Conservation (phyloP, 129 eudicot species). For the Lonicera japonica region DNA sequence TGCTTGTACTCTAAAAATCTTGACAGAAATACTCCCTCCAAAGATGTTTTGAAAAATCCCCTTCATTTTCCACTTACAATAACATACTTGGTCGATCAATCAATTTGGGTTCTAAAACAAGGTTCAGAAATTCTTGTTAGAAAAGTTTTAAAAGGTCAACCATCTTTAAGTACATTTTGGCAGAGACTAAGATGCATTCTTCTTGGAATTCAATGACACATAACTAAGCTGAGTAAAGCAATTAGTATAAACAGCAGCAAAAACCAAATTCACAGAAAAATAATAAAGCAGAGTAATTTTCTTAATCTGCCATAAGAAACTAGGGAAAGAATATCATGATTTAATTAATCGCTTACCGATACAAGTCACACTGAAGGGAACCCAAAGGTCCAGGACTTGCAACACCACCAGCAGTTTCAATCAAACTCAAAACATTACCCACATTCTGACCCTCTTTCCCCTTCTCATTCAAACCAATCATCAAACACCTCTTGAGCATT, state of each 20-base stretch:
- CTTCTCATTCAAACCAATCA: conserved; percentile 20
- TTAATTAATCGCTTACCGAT: conserved; percentile 35
- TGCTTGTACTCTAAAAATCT: too few relatives aligned
- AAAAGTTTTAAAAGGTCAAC: too few relatives aligned
- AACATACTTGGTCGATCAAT: too few relatives aligned
- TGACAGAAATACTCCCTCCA: too few relatives aligned
- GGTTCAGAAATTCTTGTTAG: too few relatives aligned
- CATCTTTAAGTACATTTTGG: too few relatives aligned
- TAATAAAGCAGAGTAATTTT: background rate
- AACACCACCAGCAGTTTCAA: conserved; percentile 98
- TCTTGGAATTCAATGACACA: background rate
- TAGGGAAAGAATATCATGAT: background rate
- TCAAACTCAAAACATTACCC: conserved; percentile 35
- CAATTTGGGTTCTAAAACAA: too few relatives aligned
- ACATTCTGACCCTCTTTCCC: conserved; percentile 5
- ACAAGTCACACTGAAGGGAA: conserved; percentile 88
- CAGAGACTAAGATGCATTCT: too few relatives aligned
- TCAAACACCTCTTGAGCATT: conserved; percentile 58
- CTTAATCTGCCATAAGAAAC: background rate
- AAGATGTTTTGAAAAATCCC: too few relatives aligned
- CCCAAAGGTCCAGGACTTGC: conserved; percentile 96
- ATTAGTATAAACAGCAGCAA: background rate
- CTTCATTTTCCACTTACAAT: too few relatives aligned
- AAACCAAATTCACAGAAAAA: background rate
- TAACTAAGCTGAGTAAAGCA: too few relatives aligned